Base-by-base conservation (phyloP, 371 early-diverging fungal genomes). In the Haplosporangium sp. region DNA sequence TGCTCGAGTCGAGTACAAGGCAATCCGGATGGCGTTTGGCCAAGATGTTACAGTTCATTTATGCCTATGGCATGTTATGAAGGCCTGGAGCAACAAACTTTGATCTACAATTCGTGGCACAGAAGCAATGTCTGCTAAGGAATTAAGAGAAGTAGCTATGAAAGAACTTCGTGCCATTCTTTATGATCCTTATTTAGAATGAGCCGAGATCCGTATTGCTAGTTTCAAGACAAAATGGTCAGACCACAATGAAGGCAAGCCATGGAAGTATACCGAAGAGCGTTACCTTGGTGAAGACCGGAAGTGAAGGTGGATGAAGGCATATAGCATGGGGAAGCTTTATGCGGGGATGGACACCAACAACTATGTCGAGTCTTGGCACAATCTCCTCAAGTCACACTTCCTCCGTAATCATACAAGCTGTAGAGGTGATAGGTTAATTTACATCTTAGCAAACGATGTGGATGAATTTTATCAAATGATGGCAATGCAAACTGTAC, bases 271-370 rank as follows among this genome's bases (percentile, higher is more conserved):
- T 27, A 1, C 27, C 8, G 27, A 53, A 8, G 27, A 53, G 0
- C 55, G 55, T 11, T 53, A 53, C 15, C 6, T 53, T 6, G 0
- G 6, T 20, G 56, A 37, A 17, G 53, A 52, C 11, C 53, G 44
- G 3, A 6, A 2, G 10, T 3, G 2, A 5, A 13, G 10, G 27
- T 65, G 65, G 65, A 55, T 65, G 65, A 52, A 40, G 13, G 4
- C 57, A 1, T 66, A 66, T n/a, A 19, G 66, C 0, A 15, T 19
- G 11, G 58, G 44, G 1, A 35, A 35, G 45, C 44, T 42, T 38
- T 66, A 58, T 17, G 71, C 69, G 4, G 63, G 62, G 6, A 70
- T 70, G 64, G 67, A 76, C 39, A 71, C 76, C n/a, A 77, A 71
- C 50, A 77, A 64, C 63, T 68, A 40, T 19, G 65, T 72, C 15